phyloP scores from a whole-genome alignment of 176 grass and related monocot species.

The Pharus latifolius region DNA sequence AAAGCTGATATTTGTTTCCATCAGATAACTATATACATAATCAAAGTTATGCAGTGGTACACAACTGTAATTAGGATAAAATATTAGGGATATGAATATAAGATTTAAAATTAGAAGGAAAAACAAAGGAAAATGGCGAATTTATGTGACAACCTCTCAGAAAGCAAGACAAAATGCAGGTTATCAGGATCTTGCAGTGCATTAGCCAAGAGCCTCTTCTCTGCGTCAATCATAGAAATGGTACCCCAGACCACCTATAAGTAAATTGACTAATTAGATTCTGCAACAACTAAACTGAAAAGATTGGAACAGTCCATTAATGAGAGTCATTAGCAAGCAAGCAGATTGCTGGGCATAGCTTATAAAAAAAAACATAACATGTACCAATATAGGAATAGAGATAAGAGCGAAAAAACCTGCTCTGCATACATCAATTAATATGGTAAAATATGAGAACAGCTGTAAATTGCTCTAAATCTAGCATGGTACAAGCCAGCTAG shows the following conservation, averaged over 20 bases:
- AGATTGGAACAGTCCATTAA: neutral
- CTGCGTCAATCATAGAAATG: conserved; percentile 94
- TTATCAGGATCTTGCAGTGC: conserved; percentile 90
- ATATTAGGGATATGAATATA: conserved; percentile 2
- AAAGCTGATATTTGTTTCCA: conserved; percentile 97
- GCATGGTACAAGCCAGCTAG: no score
- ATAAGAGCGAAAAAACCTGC: neutral
- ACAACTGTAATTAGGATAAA: conserved; percentile 51
- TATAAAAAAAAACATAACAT: no score
- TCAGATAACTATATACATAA: conserved; percentile 94
- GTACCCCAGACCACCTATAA: conserved; percentile 83
- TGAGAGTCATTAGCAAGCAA: no score
- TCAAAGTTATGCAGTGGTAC: conserved; percentile 96
- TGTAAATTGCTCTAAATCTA: neutral
- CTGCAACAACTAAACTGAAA: neutral
- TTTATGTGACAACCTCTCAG: conserved; percentile 56
- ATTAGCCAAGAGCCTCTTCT: conserved; percentile 88
- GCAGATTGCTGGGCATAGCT: no score
- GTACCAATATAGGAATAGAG: no score
- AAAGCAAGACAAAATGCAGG: conserved; percentile 92
- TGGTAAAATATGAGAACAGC: neutral
- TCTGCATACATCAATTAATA: neutral
- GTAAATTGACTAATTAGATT: conserved; percentile 2
- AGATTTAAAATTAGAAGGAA: conserved; percentile 5
- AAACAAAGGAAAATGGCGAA: neutral